A percentile compares a stretch with the other conserved stretches of the same genome.
Conservation (phyloP, 352 stramenopile genomes). For the Pythium aristosporum region DNA sequence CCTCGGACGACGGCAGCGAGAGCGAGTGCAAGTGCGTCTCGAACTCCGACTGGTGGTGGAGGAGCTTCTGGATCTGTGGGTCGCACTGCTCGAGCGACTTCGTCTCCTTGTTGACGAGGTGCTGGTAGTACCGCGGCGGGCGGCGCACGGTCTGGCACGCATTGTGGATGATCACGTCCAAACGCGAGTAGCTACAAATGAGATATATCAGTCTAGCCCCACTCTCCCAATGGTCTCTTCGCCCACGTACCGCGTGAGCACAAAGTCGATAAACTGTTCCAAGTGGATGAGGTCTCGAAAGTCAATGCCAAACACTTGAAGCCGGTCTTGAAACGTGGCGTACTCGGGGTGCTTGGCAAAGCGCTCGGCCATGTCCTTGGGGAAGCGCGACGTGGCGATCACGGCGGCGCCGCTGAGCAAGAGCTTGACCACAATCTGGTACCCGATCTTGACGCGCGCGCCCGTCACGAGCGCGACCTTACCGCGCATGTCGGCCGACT, state of each 20-base stretch:
- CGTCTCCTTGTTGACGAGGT: conserved; percentile 85
- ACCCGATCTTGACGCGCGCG: conserved; percentile 97
- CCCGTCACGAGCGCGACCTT: conserved; percentile 94
- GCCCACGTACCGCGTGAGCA: conserved; percentile 46
- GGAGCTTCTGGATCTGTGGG: conserved; percentile 57
- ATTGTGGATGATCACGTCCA: conserved; percentile 98
- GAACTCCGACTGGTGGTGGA: conserved; percentile 83
- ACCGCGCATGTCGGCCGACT: conserved; percentile 85
- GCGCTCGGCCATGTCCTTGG: conserved; percentile 88
- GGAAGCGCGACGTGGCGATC: conserved; percentile 95
- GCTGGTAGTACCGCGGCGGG: conserved; percentile 93
- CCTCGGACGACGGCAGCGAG: conserved; percentile 33
- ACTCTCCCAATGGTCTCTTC: too few species aligned
- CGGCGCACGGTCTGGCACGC: conserved; percentile 96
- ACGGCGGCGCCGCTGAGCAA: conserved; percentile 91
- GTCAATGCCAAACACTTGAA: conserved; percentile 96
- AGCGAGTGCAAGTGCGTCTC: conserved; percentile 63
- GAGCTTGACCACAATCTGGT: conserved; percentile 93
- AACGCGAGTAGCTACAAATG: conserved; percentile 58
- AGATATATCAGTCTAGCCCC: background rate
- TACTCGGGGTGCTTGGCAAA: conserved; percentile 94
- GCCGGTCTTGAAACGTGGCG: conserved; percentile 88
- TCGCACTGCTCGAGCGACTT: conserved; percentile 53
- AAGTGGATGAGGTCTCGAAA: conserved; percentile 95
- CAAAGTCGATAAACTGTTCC: conserved; percentile 93